Evolutionary conservation across 2,329 filamentous ascomycete genomes (phyloP), one percentile per base, ranked within the genome.

Genomic region (Zarea fungicola): DNA sequence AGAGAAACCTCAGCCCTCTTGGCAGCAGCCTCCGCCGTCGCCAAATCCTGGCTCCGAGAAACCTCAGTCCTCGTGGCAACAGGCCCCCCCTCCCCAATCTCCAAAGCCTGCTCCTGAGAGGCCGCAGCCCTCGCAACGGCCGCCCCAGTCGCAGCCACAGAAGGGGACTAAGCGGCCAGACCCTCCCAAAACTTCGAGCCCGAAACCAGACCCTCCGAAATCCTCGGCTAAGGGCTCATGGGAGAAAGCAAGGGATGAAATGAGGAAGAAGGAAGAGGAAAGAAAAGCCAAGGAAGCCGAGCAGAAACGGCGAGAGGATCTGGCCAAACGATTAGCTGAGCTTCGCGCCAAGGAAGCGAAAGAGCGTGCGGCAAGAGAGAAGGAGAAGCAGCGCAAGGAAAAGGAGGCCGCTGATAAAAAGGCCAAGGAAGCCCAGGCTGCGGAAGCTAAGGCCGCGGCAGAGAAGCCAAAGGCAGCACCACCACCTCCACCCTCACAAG

Each of bases 191-290:
- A 48, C 50, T 7, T 54, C 55, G 22, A n/a, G n/a, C n/a, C 55
- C 53, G 21, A 47, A 51, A 44, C 28, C 34, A 6, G 48, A 67
- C 18, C 60, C 63, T 21, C 63, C 67, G 6, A 67, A 66, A 44
- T 57, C 67, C 14, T 40, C 56, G 21, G 65, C 70, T 1, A 77
- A 75, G 58, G 70, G 72, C 8, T 71, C 78, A 0, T 87, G 84
- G 84, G 83, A 87, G 56, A 85, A 80, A 61, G 84, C 83, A 4
- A 73, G 83, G 47, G 84, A 87, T 59, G 83, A 87, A 55, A 84
- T 78, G 18, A 72, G 78, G 36, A 77, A 72, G 50, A 75, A 76
- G 48, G 83, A 85, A 55, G 82, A 84, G 55, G 81, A 85, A 54
- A 80, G 81, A 10, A 83, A 75, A 58, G 70, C 70, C 3, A 76